phyloP scores from a whole-genome alignment of 768 basidiomycete species.

The Pulveroboletus sp. region DNA sequence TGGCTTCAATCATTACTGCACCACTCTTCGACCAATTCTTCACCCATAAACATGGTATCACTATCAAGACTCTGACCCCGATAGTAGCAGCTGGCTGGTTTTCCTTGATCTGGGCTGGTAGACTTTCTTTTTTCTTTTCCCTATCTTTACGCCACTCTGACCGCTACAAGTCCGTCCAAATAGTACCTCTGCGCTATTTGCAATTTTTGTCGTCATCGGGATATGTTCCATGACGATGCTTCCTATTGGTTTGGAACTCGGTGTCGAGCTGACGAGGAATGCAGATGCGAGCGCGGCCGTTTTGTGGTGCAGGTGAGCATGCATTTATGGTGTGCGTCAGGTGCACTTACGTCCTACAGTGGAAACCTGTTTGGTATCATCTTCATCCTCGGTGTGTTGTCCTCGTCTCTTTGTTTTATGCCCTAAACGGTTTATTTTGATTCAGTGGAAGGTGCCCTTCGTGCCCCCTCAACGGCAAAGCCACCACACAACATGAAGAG shows the following conservation, averaged over 20 bases:
- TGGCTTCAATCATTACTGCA: slow-evolving; percentile 61
- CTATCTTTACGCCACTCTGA: neutral
- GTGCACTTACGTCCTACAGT: slow-evolving; percentile 30
- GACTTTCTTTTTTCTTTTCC: slow-evolving; percentile 11
- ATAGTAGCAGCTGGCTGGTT: slow-evolving; percentile 62
- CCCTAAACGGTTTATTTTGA: neutral
- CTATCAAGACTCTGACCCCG: slow-evolving; percentile 57
- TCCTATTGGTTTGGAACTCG: slow-evolving; percentile 73
- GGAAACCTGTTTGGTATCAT: slow-evolving; percentile 63
- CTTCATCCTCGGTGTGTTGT: slow-evolving; percentile 53
- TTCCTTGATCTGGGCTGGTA: slow-evolving; percentile 77
- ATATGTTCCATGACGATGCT: slow-evolving; percentile 62
- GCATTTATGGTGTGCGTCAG: neutral
- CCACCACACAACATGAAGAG: slow-evolving; percentile 74
- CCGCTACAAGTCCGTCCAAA: slow-evolving; percentile 51
- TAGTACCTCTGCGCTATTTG: slow-evolving; percentile 57
- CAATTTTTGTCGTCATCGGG: slow-evolving; percentile 66
- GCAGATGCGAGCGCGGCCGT: slow-evolving; percentile 72
- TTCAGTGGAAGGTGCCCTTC: slow-evolving; percentile 63
- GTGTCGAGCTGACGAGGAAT: slow-evolving; percentile 74
- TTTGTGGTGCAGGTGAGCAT: slow-evolving; percentile 66
- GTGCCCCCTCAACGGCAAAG: slow-evolving; percentile 50
- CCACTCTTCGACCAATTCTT: slow-evolving; percentile 83
- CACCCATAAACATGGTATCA: slow-evolving; percentile 61
- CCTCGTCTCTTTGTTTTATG: neutral